These are phyloP conservation scores for Acanthamoeba triangularis DNA, from an alignment of 208 protist species.

Conservation along the genomic window DNA sequence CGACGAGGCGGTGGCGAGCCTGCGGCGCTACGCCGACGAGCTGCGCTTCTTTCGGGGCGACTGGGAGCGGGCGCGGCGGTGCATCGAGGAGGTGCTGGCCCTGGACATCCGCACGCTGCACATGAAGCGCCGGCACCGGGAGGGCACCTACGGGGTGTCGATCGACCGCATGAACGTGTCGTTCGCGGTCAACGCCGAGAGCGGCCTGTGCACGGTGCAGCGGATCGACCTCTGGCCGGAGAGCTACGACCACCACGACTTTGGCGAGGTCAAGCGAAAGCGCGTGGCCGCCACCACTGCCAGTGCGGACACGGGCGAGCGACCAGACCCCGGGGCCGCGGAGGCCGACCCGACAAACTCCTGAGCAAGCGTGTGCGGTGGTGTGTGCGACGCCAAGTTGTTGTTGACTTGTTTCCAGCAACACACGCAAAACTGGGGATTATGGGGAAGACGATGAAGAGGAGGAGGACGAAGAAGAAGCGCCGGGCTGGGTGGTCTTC, in stretches of 20 bases:
- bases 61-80: constrained; percentile 40
- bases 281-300: background rate
- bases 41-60: constrained; percentile 28
- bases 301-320: no score
- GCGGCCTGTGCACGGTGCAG: constrained; percentile 2
- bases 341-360: no score
- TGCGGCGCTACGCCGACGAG: background rate
- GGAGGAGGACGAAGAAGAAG: background rate
- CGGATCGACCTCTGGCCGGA: constrained; percentile 24
- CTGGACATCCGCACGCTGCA: constrained; percentile 47
- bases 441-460: background rate
- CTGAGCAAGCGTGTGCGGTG: no score
- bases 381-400: no score
- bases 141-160: constrained; percentile 18
- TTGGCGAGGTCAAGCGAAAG: constrained; percentile 44
- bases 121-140: constrained; percentile 25
- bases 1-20: background rate
- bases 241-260: constrained; percentile 43
- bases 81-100: constrained; percentile 49
- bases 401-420: no score
- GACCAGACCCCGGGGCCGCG: no score
- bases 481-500: background rate
- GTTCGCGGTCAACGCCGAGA: background rate
- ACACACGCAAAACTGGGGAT: no score
- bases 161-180: constrained; percentile 20